Conservation (phyloP, 2,329 filamentous ascomycete species). For the Aspergillus flavus region DNA sequence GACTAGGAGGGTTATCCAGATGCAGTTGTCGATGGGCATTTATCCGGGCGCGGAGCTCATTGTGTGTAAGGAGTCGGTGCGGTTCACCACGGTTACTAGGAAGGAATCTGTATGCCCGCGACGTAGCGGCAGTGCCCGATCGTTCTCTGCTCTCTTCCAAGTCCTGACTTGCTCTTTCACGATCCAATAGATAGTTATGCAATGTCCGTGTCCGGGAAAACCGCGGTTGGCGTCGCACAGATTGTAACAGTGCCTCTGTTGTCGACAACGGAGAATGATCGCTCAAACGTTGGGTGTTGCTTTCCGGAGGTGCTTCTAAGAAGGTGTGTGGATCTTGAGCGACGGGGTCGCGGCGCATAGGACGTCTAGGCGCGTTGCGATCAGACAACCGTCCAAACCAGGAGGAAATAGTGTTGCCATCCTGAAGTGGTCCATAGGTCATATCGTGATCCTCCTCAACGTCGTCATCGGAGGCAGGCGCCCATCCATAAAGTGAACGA, state of each 20-base stretch:
- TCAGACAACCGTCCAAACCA: constrained; percentile 33
- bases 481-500: constrained; percentile 64
- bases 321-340: constrained; percentile 22
- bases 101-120: constrained; percentile 37
- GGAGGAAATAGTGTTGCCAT: constrained; percentile 28
- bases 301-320: constrained; percentile 28
- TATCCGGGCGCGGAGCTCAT: constrained; percentile 38
- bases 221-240: constrained; percentile 42
- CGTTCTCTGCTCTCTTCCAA: constrained; percentile 28
- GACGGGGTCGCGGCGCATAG: constrained; percentile 27
- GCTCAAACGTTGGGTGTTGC: constrained; percentile 22
- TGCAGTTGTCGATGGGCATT: constrained; percentile 41
- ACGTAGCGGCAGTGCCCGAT: constrained; percentile 8
- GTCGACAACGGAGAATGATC: constrained; percentile 26
- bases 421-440: constrained; percentile 33
- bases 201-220: constrained; percentile 41
- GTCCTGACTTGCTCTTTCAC: constrained; percentile 29
- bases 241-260: constrained; percentile 45
- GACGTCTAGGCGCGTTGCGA: constrained; percentile 28
- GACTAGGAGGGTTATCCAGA: constrained; percentile 36
- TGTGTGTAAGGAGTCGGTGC: constrained; percentile 33
- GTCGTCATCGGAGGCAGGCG: constrained; percentile 50
- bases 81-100: constrained; percentile 32
- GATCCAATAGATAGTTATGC: constrained; percentile 44
- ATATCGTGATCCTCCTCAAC: constrained; percentile 24